Evolutionary conservation across 306 rosid species (phyloP), one percentile per base, ranked within the genome.

Genomic region (Quillaja saponaria): DNA sequence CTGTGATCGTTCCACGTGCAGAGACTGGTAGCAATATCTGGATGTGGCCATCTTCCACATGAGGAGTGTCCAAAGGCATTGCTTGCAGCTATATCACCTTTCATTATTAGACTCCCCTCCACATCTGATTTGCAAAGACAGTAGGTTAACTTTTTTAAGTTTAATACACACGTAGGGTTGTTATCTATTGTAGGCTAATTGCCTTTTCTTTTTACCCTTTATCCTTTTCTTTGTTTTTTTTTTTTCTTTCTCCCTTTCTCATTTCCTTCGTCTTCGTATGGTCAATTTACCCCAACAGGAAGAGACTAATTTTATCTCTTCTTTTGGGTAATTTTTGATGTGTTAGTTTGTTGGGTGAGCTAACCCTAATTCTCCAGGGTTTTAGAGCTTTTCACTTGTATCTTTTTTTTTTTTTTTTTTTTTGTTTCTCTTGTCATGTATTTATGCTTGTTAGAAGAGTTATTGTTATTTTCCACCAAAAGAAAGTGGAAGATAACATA

Each of bases 21-120:
- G 97, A 84, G 96, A 77, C 66, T 91, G 52, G 95, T 91, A 47
- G 84, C 85, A 7, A 80, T 91, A 70, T 88, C 96, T 4, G 95
- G 95, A 48, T 91, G 97, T 40, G 97, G 97, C 14, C 97, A 91
- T 77, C 95, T 91, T 41, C 97, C 97, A 6, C 97, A 88, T 39
- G 97, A 91, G 78, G 97, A 91, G 74, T 91, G 96, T 73, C 96
- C 97, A 1, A 88, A 89, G 74, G 95, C 97, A 54, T 73, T 91
- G 57, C 90, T 91, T 50, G 91, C 96, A 15, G 96, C 95, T 31
- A 58, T 88, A 47, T 69, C 81, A 53, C 97, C 97, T 49, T 91
- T 91, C 85, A 67, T 91, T 54, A 74, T 68, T 73, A 75, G 89
- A 71, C 80, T 85, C 49, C 53, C 76, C 54, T 66, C 60, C 28